Conservation (phyloP, 1,139 yeast species). For the Magnusiomyces magnusii region DNA sequence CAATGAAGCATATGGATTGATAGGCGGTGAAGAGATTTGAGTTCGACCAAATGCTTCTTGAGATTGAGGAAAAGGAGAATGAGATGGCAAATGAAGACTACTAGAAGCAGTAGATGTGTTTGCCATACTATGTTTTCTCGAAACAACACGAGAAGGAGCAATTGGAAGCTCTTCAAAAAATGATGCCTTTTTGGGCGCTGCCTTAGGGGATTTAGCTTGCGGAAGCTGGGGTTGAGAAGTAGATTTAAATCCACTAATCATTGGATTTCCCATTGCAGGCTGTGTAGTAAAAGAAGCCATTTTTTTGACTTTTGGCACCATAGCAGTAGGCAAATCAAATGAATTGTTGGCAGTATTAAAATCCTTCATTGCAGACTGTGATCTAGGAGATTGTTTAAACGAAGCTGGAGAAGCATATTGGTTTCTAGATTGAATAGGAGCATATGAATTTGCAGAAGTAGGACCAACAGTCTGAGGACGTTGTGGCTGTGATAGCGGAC, state of each 20-base stretch:
- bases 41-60: not conserved
- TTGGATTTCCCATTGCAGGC: slow-evolving; percentile 11
- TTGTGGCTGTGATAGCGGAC: slow-evolving; percentile 9
- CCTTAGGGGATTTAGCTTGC: slow-evolving; percentile 11
- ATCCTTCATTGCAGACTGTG: slow-evolving; percentile 14
- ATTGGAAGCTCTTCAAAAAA: slow-evolving; percentile 53
- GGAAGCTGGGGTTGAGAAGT: slow-evolving; percentile 2
- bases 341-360: slow-evolving; percentile 22
- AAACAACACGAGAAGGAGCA: slow-evolving; percentile 22
- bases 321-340: slow-evolving; percentile 67
- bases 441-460: slow-evolving; percentile 8
- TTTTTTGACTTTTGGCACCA: slow-evolving; percentile 33
- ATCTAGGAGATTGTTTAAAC: slow-evolving; percentile 11
- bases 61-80: slow-evolving; percentile 13
- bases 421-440: not conserved
- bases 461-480: slow-evolving; percentile 9
- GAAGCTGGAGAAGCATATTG: not conserved
- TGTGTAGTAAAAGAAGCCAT: slow-evolving; percentile 8
- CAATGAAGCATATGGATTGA: slow-evolving; percentile 8
- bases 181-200: slow-evolving; percentile 29
- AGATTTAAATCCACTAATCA: not conserved
- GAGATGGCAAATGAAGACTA: slow-evolving; percentile 1
- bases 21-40: slow-evolving; percentile 7
- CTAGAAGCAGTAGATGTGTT: slow-evolving; percentile 14
- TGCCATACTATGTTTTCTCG: slow-evolving; percentile 17